Percentiles rank a stretch among this genome's conserved stretches.
These are phyloP conservation scores for Myxozyma monticola DNA, from an alignment of 805 yeast genomes.

Conservation along the genomic window DNA sequence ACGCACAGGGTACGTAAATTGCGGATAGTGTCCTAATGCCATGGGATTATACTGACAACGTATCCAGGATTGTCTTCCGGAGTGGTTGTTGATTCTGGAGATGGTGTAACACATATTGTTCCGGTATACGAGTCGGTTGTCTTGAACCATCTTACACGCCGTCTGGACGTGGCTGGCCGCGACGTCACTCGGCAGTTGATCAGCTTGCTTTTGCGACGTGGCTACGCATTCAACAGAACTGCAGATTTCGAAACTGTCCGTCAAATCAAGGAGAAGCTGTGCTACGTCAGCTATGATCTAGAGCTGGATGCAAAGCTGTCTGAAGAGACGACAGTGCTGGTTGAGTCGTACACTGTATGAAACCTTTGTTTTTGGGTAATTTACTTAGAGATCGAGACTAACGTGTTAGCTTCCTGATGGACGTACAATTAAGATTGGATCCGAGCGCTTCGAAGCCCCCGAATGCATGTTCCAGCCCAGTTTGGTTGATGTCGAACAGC, in stretches of 20 bases:
- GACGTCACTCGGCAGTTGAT: constrained; percentile 97
- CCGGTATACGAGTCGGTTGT: constrained; percentile 98
- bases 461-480: constrained; percentile 96
- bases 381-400: neutral
- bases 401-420: constrained; percentile 91
- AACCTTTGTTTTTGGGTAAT: neutral
- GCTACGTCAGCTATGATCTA: constrained; percentile 93
- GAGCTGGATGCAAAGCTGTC: constrained; percentile 85
- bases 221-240: constrained; percentile 96
- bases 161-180: constrained; percentile 96
- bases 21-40: no score
- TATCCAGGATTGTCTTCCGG: constrained; percentile 68
- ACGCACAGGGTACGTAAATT: constrained; percentile 73
- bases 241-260: constrained; percentile 97
- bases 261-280: constrained; percentile 94
- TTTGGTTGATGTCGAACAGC: constrained; percentile 92
- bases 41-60: no score
- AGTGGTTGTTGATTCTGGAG: constrained; percentile 98
- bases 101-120: constrained; percentile 97
- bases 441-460: constrained; percentile 95
- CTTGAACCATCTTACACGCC: constrained; percentile 86
- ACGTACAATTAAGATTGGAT: constrained; percentile 86
- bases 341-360: constrained; percentile 59
- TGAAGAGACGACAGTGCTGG: constrained; percentile 92
- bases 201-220: constrained; percentile 86